Evolutionary conservation across 352 stramenopile species (phyloP), one percentile per base, ranked within the genome.

Genomic region (Phytophthora fragariaefolia): DNA sequence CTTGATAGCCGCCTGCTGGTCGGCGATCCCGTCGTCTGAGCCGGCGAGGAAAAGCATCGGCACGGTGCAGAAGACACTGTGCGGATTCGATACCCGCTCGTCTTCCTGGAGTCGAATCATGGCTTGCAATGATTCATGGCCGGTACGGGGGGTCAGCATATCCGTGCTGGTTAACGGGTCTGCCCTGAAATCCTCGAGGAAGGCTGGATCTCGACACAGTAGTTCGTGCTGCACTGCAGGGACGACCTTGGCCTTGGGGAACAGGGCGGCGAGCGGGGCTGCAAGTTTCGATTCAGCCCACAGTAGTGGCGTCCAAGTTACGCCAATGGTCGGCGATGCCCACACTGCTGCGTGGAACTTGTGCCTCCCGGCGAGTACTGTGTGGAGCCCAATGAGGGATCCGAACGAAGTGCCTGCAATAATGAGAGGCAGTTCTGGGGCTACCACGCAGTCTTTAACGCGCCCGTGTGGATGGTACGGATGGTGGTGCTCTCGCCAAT

Each of bases 1-100:
- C 27, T 71, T 69, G 15, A 79, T 64, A 3, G 74, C 72, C 18
- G 79, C 68, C 26, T 74, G 51, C 20, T 77, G 59, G 54, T 83
- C 84, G 32, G 74, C 76, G 27, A 87, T 74, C 4, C 74, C 71
- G 53, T 90, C 82, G 4, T 62, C 66, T 1, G 77, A 82, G 13
- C 79, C 82, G 23, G 71, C 70, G 2, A 90, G 47, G 27, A 88
- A 74, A 9, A 82, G 59, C 51, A 62, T 76, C 1, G 74, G 47
- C 2, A 75, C 30, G 3, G 61, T 59, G 24, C 70, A 71, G 47
- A 81, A 73, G 2, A 51, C 27, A 45, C 74, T 81, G 18, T 32
- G 13, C 0, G 62, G 28, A 26, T 74, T 46, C 10, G 66, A 47
- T 5, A 79, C 54, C 6, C 69, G 47, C 15, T 51, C 48, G 30